phyloP scores from a whole-genome alignment of 2,329 filamentous ascomycete genomes.

The Aspergillus brunneoviolaceus region DNA sequence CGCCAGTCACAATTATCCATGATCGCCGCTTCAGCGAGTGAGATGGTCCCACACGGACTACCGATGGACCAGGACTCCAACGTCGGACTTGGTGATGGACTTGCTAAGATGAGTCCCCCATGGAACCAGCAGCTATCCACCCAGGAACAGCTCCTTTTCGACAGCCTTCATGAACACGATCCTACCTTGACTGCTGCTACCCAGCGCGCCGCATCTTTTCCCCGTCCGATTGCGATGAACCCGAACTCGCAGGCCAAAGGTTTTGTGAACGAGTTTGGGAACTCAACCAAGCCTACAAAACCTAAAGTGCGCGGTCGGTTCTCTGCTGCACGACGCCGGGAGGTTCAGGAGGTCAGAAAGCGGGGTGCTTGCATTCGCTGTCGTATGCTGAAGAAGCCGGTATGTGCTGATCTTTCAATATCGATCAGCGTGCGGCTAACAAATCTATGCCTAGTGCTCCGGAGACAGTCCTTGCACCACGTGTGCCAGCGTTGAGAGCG shows the following conservation, averaged over 20 bases:
- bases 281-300: conserved; percentile 44
- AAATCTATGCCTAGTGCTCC: conserved; percentile 47
- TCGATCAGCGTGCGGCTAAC: conserved; percentile 7
- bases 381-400: conserved; percentile 63
- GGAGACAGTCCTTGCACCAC: conserved; percentile 60
- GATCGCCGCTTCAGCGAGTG: conserved; percentile 48
- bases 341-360: conserved; percentile 61
- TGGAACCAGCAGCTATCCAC: conserved; percentile 40
- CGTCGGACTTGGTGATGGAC: conserved; percentile 26
- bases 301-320: conserved; percentile 56
- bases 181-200: conserved; percentile 39
- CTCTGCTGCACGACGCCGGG: conserved; percentile 55
- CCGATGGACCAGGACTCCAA: conserved; percentile 36
- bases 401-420: conserved; percentile 21
- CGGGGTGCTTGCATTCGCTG: conserved; percentile 62
- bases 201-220: conserved; percentile 41
- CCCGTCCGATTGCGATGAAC: conserved; percentile 46
- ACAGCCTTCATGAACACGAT: conserved; percentile 42
- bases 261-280: conserved; percentile 43
- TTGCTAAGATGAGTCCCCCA: conserved; percentile 28
- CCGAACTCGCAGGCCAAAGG: conserved; percentile 41
- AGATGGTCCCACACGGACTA: conserved; percentile 44
- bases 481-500: conserved; percentile 59
- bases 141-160: conserved; percentile 41
- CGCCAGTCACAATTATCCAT: conserved; percentile 46